Evolutionary conservation across 78 protist species (phyloP), one percentile per base, ranked within the genome.

Genomic region (Salpingoeca rosetta): DNA sequence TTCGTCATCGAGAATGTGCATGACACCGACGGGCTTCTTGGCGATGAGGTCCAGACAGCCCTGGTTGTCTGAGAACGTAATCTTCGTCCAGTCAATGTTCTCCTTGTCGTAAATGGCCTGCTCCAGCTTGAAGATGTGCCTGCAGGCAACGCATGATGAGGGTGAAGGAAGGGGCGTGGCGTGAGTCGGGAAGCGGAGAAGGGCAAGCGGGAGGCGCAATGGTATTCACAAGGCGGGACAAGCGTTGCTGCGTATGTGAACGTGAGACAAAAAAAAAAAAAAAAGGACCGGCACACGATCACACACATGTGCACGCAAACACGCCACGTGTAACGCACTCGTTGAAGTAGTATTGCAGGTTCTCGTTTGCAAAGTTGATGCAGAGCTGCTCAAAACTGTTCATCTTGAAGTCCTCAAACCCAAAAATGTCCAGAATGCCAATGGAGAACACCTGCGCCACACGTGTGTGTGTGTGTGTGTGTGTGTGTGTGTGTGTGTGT

Each of bases 401-500:
- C 28, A 1, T 0, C 82, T 82, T 76, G 86, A 93, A 93, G 40
- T 88, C 85, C 92, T 98, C 99, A 51, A 98, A 98, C 35, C 99
- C 99, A 81, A 95, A 98, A 57, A 98, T 98, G 81, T 98, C 99
- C 45, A 98, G 89, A 12, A 96, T 44, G 43, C 98, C 98, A 77
- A 96, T 91, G 80, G 76, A 91, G 39, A 77, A 17, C 26, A 38
- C 42, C n/a, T 90, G 89, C 45, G 87, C 94, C 37, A 92, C n/a
- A n/a, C n/a, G n/a, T n/a, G n/a, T n/a, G n/a, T n/a, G n/a, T n/a
- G n/a, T n/a, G n/a, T n/a, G n/a, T n/a, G n/a, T n/a, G n/a, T n/a
- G n/a, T n/a, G n/a, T n/a, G n/a, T n/a, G n/a, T n/a, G n/a, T n/a
- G n/a, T n/a, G n/a, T n/a, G n/a, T n/a, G n/a, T n/a, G n/a, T n/a